A percentile compares a stretch with the other conserved stretches of the same genome.
Conservation (phyloP, 106 monocot species). For the Platanthera zijinensis region DNA sequence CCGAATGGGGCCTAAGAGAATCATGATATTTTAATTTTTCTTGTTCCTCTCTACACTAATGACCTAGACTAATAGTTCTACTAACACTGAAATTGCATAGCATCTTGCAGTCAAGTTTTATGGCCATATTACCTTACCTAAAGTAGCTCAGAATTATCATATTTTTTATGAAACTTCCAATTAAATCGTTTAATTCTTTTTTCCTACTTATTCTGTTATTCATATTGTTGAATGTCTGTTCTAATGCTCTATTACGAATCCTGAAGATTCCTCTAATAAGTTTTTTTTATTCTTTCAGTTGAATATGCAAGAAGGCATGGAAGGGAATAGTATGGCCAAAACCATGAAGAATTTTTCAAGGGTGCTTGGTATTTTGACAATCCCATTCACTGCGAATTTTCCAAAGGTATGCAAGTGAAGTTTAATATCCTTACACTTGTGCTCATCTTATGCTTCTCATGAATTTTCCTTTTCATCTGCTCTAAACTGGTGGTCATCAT, state of each 20-base stretch:
- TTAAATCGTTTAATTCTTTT: not conserved
- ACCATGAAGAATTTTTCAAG: conserved; percentile 67
- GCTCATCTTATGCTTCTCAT: not conserved
- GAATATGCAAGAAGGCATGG: conserved; percentile 75
- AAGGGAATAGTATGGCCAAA: conserved; percentile 62
- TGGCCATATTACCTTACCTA: not conserved
- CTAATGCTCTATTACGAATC: not conserved
- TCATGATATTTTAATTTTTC: too few relatives aligned
- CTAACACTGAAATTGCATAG: too few relatives aligned
- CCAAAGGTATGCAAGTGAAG: conserved; percentile 40
- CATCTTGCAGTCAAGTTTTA: not conserved
- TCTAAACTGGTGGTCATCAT: too few relatives aligned
- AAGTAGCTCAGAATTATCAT: not conserved
- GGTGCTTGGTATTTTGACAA: conserved; percentile 42
- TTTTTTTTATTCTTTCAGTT: conserved; percentile 17
- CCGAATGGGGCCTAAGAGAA: too few relatives aligned
- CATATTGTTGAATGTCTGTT: not conserved
- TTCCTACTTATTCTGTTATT: not conserved
- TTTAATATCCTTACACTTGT: not conserved
- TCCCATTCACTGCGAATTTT: conserved; percentile 57
- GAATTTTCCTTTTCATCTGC: not conserved
- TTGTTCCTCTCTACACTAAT: too few relatives aligned
- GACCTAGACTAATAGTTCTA: too few relatives aligned
- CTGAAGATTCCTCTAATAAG: not conserved
- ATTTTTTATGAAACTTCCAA: too few relatives aligned